Evolutionary conservation across 768 basidiomycete genomes (phyloP).

Genomic region (Lactarius indigo): DNA sequence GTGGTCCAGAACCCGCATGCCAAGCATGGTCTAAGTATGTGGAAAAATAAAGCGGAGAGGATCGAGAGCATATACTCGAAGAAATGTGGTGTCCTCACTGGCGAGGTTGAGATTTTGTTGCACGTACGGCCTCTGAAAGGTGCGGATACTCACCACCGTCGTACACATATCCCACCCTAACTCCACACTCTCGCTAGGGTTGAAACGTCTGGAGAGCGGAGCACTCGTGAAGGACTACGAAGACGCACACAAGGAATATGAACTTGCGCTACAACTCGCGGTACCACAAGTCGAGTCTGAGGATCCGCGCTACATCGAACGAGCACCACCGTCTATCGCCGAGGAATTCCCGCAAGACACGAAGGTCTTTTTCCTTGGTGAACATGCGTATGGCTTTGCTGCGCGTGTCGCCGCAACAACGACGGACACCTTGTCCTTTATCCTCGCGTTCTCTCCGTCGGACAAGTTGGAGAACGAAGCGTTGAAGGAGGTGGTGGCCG

Average conservation of each 20-base stretch:
- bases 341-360: slow-evolving; percentile 89
- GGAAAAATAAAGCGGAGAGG: slow-evolving; percentile 78
- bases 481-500: slow-evolving; percentile 66
- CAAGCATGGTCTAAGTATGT: slow-evolving; percentile 61
- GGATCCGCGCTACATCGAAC: slow-evolving; percentile 84
- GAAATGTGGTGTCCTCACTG: slow-evolving; percentile 80
- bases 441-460: slow-evolving; percentile 88
- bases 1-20: slow-evolving; percentile 73
- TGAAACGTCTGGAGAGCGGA: slow-evolving; percentile 84
- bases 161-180: neutral
- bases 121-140: slow-evolving; percentile 93
- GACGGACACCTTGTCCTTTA: slow-evolving; percentile 68
- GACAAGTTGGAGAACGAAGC: slow-evolving; percentile 76
- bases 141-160: slow-evolving; percentile 31
- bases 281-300: slow-evolving; percentile 79
- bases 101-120: slow-evolving; percentile 72
- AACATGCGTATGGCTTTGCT: slow-evolving; percentile 93
- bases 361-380: slow-evolving; percentile 94
- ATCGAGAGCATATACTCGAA: slow-evolving; percentile 88
- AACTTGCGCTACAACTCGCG: slow-evolving; percentile 85
- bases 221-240: slow-evolving; percentile 97
- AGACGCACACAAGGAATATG: slow-evolving; percentile 70
- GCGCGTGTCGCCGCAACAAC: slow-evolving; percentile 80
- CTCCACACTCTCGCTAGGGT: slow-evolving; percentile 44
- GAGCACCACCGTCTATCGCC: slow-evolving; percentile 71